A percentile compares a stretch with the other conserved stretches of the same genome.
Evolutionary conservation across 176 grass and related monocot species (phyloP).

Genomic region (Canna indica): DNA sequence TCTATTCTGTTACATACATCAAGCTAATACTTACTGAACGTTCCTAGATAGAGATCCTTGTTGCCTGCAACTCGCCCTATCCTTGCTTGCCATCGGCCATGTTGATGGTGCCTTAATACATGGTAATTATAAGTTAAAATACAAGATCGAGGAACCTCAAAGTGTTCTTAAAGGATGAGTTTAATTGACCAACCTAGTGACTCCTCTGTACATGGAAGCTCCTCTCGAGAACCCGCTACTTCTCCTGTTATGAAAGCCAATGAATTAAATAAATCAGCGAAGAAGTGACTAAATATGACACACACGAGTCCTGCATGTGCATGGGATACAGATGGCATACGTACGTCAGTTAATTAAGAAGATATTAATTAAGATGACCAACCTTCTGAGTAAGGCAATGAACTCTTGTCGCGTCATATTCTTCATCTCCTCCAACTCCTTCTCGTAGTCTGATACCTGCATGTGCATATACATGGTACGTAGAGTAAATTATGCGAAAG

Average conservation of each 20-base stretch:
- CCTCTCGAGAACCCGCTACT: slow-evolving; percentile 97
- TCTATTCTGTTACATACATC: too few relatives aligned
- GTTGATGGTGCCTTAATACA: slow-evolving; percentile 92
- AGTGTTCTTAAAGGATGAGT: too few relatives aligned
- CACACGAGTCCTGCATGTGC: too few relatives aligned
- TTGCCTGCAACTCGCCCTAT: slow-evolving; percentile 94
- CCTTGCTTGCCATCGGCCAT: slow-evolving; percentile 89
- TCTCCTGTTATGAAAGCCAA: slow-evolving; percentile 67
- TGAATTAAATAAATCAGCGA: too few relatives aligned
- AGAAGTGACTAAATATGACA: too few relatives aligned
- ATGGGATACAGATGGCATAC: too few relatives aligned
- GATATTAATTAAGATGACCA: slow-evolving; percentile 1
- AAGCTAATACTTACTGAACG: slow-evolving; percentile 49
- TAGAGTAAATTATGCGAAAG: too few relatives aligned
- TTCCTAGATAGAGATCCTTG: slow-evolving; percentile 93
- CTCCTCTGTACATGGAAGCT: slow-evolving; percentile 93
- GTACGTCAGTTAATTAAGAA: slow-evolving; percentile 23
- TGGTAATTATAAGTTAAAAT: too few relatives aligned
- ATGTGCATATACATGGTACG: slow-evolving; percentile 1
- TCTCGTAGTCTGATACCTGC: slow-evolving; percentile 67
- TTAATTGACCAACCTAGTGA: slow-evolving; percentile 47
- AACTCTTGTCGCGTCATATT: slow-evolving; percentile 92
- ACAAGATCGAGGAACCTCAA: too few relatives aligned
- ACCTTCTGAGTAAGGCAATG: slow-evolving; percentile 86
- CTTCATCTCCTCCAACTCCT: slow-evolving; percentile 91